Evolutionary conservation across 176 grass and related monocot genomes (phyloP).

Genomic region (Cenchrus americanus): DNA sequence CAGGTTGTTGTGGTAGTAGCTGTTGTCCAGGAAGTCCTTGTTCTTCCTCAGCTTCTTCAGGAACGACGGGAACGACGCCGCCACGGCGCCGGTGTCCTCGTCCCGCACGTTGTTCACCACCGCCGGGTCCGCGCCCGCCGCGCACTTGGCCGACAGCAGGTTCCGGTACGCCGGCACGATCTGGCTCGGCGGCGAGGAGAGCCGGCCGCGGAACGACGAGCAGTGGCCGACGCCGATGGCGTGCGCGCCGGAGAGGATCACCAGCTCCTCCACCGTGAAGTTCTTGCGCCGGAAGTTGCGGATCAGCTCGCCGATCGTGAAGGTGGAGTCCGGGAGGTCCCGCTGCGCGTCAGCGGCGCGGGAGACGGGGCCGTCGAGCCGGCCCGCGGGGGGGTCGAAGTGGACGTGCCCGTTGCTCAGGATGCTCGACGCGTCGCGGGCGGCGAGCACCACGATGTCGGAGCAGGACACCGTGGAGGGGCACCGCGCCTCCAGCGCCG

Average conservation of each 20-base stretch:
- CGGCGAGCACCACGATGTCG: constrained; percentile 58
- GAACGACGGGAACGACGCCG: constrained; percentile 33
- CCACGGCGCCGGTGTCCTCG: constrained; percentile 28
- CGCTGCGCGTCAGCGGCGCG: constrained; percentile 53
- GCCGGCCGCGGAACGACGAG: constrained; percentile 47
- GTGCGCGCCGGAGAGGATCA: constrained; percentile 74
- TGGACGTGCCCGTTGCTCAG: constrained; percentile 52
- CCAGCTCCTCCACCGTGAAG: constrained; percentile 69
- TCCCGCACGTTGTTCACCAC: constrained; percentile 37
- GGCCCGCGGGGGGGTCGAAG: constrained; percentile 51
- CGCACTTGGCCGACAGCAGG: constrained; percentile 38
- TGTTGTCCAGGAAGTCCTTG: constrained; percentile 46
- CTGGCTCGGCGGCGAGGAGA: constrained; percentile 33
- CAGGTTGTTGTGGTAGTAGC: constrained; percentile 60
- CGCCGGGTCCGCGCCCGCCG: not conserved
- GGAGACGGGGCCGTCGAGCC: constrained; percentile 60
- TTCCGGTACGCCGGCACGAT: constrained; percentile 40
- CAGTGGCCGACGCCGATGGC: constrained; percentile 71
- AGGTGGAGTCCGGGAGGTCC: constrained; percentile 62
- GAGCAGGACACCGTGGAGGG: constrained; percentile 57
- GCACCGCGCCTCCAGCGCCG: constrained; percentile 51
- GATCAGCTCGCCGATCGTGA: constrained; percentile 55
- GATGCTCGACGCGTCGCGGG: constrained; percentile 54
- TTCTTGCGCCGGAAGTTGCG: constrained; percentile 60
- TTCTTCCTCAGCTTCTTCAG: constrained; percentile 35